Conservation (phyloP, 495 filamentous ascomycete species). For the Collariella sp. region DNA sequence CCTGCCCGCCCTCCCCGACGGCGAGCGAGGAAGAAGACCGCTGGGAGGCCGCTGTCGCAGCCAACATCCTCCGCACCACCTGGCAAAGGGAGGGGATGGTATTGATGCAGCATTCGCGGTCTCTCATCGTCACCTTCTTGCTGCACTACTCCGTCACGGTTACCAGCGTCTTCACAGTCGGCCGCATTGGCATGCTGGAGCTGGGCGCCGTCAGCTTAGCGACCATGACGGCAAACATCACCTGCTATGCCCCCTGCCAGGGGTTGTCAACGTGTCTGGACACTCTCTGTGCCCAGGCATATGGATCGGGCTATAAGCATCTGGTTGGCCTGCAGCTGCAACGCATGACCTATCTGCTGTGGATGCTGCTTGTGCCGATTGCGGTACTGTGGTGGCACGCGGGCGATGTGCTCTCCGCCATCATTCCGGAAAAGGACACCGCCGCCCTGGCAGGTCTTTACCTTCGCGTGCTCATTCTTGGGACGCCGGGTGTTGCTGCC, state of each 20-base stretch:
- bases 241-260: constrained; percentile 62
- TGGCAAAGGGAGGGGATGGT: constrained; percentile 79
- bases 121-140: constrained; percentile 59
- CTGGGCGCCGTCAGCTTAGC: constrained; percentile 57
- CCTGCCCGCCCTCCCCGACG: constrained; percentile 43
- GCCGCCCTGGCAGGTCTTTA: constrained; percentile 60
- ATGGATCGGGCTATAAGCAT: constrained; percentile 58
- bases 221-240: constrained; percentile 68
- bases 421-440: constrained; percentile 50
- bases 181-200: constrained; percentile 55
- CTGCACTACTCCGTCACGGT: constrained; percentile 70
- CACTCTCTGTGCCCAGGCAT: constrained; percentile 68
- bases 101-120: constrained; percentile 45
- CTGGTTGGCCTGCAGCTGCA: constrained; percentile 69
- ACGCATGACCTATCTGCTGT: constrained; percentile 60
- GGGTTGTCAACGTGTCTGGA: constrained; percentile 64
- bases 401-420: constrained; percentile 49
- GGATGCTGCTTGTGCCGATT: constrained; percentile 53
- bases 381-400: constrained; percentile 48
- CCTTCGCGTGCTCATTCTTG: constrained; percentile 53
- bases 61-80: constrained; percentile 70
- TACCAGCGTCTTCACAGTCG: constrained; percentile 59
- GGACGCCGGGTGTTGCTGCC: constrained; percentile 57
- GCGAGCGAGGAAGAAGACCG: not conserved
- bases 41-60: constrained; percentile 73